Percentiles rank a stretch among this genome's conserved stretches.
Evolutionary conservation across 1,139 yeast species (phyloP).

Genomic region (Petasospora fabianii): DNA sequence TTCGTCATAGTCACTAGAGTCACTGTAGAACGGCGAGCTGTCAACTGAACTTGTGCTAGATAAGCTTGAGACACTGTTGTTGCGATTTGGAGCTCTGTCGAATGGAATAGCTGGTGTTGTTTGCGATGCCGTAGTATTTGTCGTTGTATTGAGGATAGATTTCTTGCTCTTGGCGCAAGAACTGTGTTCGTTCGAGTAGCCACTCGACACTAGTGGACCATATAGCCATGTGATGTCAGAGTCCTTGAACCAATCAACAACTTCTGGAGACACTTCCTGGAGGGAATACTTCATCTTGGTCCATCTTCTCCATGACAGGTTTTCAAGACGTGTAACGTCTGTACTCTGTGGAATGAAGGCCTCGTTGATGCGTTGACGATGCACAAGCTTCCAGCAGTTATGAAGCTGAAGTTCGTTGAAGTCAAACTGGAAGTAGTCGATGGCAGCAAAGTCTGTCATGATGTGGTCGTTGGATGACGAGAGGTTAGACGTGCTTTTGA

Average conservation of each 20-base stretch:
- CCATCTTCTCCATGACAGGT: slow-evolving; percentile 85
- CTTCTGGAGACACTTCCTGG: slow-evolving; percentile 65
- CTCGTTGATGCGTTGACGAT: slow-evolving; percentile 12
- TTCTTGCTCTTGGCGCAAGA: slow-evolving; percentile 14
- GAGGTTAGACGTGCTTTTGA: slow-evolving; percentile 15
- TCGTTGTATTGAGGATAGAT: no score
- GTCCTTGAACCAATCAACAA: slow-evolving; percentile 75
- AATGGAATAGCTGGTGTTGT: neutral
- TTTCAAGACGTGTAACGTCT: slow-evolving; percentile 54
- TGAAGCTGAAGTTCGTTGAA: slow-evolving; percentile 25
- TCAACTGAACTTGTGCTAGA: slow-evolving; percentile 13
- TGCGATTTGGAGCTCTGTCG: slow-evolving; percentile 6
- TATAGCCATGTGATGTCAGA: slow-evolving; percentile 77
- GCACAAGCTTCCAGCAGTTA: slow-evolving; percentile 27
- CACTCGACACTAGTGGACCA: slow-evolving; percentile 48
- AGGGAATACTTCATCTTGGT: slow-evolving; percentile 61
- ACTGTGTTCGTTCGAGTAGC: slow-evolving; percentile 7
- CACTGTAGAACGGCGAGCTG: slow-evolving; percentile 14
- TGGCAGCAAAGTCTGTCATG: slow-evolving; percentile 18
- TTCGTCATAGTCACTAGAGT: slow-evolving; percentile 14
- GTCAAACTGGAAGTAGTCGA: slow-evolving; percentile 28
- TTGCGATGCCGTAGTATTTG: no score
- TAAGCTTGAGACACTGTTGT: slow-evolving; percentile 12
- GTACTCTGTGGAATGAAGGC: slow-evolving; percentile 24
- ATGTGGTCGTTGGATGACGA: slow-evolving; percentile 10